Evolutionary conservation across 768 basidiomycete genomes (phyloP).

Genomic region (Postia placenta): DNA sequence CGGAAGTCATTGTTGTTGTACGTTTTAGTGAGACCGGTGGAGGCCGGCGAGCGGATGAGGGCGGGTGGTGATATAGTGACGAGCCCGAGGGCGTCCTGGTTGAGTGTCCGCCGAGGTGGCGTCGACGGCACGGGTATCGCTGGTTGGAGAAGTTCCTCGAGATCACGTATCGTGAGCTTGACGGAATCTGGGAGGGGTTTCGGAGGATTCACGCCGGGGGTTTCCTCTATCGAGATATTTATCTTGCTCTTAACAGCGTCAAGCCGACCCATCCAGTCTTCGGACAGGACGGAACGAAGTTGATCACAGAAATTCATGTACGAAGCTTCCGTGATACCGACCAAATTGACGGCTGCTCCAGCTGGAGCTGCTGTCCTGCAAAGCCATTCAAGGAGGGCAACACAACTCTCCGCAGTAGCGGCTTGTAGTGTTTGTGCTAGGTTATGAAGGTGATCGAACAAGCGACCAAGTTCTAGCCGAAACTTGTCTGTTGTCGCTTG

Average conservation of each 20-base stretch:
- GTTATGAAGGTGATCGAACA: neutral
- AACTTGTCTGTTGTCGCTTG: neutral
- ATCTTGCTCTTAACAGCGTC: slow-evolving; percentile 28
- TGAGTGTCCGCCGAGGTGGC: slow-evolving; percentile 42
- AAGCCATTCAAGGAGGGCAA: slow-evolving; percentile 49
- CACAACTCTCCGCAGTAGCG: neutral
- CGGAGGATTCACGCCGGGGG: slow-evolving; percentile 8
- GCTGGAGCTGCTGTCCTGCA: slow-evolving; percentile 16
- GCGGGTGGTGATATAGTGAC: slow-evolving; percentile 67
- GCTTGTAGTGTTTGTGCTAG: neutral
- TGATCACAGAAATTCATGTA: slow-evolving; percentile 42
- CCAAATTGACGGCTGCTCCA: slow-evolving; percentile 38
- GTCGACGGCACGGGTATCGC: slow-evolving; percentile 41
- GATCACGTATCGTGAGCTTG: slow-evolving; percentile 28
- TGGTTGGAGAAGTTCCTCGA: slow-evolving; percentile 44
- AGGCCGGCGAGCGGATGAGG: slow-evolving; percentile 62
- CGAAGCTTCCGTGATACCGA: slow-evolving; percentile 40
- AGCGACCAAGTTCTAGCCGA: neutral
- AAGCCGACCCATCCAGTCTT: slow-evolving; percentile 24
- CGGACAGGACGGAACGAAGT: slow-evolving; percentile 25
- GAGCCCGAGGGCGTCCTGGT: slow-evolving; percentile 55
- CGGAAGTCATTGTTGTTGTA: slow-evolving; percentile 81
- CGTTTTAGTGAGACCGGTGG: slow-evolving; percentile 77
- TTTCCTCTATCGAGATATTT: slow-evolving; percentile 13
- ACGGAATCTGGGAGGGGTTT: slow-evolving; percentile 35